Base-by-base conservation (phyloP, 2,329 filamentous ascomycete genomes). In the Epichloe coenophiala region DNA sequence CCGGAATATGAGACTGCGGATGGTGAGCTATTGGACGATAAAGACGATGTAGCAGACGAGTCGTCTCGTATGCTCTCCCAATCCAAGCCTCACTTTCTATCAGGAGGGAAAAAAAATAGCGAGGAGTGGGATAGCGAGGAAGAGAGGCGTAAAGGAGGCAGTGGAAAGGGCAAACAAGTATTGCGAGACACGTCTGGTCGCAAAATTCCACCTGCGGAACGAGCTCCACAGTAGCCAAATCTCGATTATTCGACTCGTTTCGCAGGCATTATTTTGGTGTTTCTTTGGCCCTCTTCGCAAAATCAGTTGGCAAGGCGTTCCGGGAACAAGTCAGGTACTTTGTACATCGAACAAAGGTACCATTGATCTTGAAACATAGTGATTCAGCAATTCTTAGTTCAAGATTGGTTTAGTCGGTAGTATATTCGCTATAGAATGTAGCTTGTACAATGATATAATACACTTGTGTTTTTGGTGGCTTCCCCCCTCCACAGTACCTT, bases 1-100 rank as follows among this genome's bases (percentile, higher is more conserved):
- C 87, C 87, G 2, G 86, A 89, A 58, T 83, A 80, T 60, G 84
- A 87, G 53, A 82, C 77, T 15, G 81, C 79, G 36, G 84, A 88
- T 54, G 85, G 84, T 53, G 83, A 81, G 61, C 70, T 87, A 53
- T 65, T 88, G 50, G 77, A 81, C 38, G 73, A 76, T 47, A 72
- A 77, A 51, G 70, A 75, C 17, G 63, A 69, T 23, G 63, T 68
- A 44, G 64, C 67, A 2, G 65, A 75, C 55, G 82, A 81, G 68
- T 71, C 71, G 57, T 74, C 74, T 52, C 73, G 71, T 54, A 85
- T 83, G 80, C 67, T 84, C 49, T 68, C 71, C 45, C 60, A 65
- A 43, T 60, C 61, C n/a, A 54, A 56, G 42, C 58, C 64, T 31
- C 66, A 64, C 46, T 57, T 65, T 13, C 56, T 67, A 12, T 59